Evolutionary conservation across 192 early-diverging fungal species (phyloP).

Genomic region (Obelidium mucronatum): DNA sequence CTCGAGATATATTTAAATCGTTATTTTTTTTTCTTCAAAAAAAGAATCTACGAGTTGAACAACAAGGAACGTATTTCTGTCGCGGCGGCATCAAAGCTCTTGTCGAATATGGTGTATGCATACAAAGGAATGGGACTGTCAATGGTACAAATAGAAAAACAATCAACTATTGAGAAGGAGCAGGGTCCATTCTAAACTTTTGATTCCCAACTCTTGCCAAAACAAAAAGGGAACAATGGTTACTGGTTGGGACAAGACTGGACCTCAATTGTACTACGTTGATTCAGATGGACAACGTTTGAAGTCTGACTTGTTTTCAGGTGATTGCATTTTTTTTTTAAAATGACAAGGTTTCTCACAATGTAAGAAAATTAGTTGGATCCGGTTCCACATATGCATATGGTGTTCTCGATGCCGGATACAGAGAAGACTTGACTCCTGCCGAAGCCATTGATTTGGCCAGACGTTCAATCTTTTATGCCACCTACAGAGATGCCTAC

Average conservation of each 20-base stretch:
- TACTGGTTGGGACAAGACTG: slow-evolving; percentile 96
- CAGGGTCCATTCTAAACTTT: too few relatives aligned
- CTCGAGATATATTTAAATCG: background rate
- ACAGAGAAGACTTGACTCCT: slow-evolving; percentile 78
- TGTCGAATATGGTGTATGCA: slow-evolving; percentile 95
- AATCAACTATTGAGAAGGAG: too few relatives aligned
- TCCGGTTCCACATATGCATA: slow-evolving; percentile 99
- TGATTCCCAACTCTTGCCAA: slow-evolving; percentile 13
- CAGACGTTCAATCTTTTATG: slow-evolving; percentile 92
- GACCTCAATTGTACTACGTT: slow-evolving; percentile 94
- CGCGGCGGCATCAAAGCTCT: slow-evolving; percentile 94
- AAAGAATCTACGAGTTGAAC: slow-evolving; percentile 89
- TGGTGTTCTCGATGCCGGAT: slow-evolving; percentile 93
- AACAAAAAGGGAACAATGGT: slow-evolving; percentile 90
- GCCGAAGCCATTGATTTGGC: slow-evolving; percentile 92
- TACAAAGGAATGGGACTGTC: slow-evolving; percentile 99
- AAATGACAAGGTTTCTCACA: background rate
- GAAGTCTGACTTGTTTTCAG: slow-evolving; percentile 86
- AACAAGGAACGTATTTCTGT: slow-evolving; percentile 99
- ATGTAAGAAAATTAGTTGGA: slow-evolving; percentile 68
- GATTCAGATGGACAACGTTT: slow-evolving; percentile 94
- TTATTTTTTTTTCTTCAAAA: background rate
- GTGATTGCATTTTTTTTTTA: slow-evolving; percentile 9
- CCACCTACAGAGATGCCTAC: slow-evolving; percentile 92
- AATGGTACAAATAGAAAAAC: slow-evolving; percentile 65